These are phyloP conservation scores for Trichaptum fuscoviolaceum DNA, from an alignment of 768 basidiomycete species.

Conservation along the genomic window DNA sequence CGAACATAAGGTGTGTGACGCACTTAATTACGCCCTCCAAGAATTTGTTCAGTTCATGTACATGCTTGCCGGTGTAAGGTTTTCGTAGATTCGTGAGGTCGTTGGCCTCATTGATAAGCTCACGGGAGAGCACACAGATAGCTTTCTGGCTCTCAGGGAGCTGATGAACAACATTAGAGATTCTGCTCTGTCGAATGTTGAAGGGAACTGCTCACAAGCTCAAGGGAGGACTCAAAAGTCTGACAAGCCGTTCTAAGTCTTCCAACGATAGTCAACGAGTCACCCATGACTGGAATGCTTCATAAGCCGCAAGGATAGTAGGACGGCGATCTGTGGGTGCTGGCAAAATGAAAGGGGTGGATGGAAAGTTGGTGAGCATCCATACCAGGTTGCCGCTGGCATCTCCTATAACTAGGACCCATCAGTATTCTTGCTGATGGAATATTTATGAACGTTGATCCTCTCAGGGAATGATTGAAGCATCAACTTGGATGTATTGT, in stretches of 20 bases:
- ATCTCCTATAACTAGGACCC: too few relatives aligned
- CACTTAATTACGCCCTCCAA: neutral
- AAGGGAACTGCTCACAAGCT: neutral
- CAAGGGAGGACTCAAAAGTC: neutral
- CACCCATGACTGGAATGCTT: neutral
- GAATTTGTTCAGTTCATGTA: neutral
- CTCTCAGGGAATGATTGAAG: too few relatives aligned
- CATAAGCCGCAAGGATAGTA: neutral
- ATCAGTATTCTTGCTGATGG: too few relatives aligned
- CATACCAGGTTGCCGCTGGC: too few relatives aligned
- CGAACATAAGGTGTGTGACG: neutral
- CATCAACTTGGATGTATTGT: too few relatives aligned
- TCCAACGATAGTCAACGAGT: neutral
- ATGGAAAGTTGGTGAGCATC: too few relatives aligned
- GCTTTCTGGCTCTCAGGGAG: neutral
- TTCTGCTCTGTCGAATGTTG: neutral
- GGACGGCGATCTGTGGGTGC: too few relatives aligned
- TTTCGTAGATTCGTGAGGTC: neutral
- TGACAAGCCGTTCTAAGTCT: neutral
- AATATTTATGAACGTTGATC: too few relatives aligned
- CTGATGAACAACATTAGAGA: neutral
- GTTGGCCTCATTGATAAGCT: neutral
- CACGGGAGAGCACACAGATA: neutral
- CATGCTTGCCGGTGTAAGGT: neutral
- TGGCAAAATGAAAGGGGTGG: too few relatives aligned